Percentiles rank a stretch among this genome's conserved stretches.
Conservation (phyloP, 129 eudicot species). For the Flaveria sonorensis region DNA sequence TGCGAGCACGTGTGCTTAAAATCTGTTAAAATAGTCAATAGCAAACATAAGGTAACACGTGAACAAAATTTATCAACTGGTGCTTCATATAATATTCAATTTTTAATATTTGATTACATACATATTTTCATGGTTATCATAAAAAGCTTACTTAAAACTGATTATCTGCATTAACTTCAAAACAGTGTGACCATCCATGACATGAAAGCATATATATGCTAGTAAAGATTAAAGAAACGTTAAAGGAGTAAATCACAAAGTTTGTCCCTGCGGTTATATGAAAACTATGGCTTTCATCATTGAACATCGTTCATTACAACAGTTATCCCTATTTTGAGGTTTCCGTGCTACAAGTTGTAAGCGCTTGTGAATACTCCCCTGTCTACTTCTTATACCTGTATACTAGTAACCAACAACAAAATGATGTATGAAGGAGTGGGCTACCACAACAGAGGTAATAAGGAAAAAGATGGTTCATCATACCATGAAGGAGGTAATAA, state of each 20-base stretch:
- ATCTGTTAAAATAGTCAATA: conserved; percentile 33
- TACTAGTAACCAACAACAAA: neutral
- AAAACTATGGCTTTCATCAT: neutral
- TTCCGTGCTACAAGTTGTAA: too few relatives aligned
- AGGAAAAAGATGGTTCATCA: neutral
- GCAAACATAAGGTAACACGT: conserved; percentile 14
- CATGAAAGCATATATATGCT: neutral
- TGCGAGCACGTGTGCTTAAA: conserved; percentile 89
- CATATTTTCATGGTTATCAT: too few relatives aligned
- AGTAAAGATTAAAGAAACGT: neutral
- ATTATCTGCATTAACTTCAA: neutral
- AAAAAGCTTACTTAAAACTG: too few relatives aligned
- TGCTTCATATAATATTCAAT: too few relatives aligned
- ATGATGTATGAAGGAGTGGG: neutral
- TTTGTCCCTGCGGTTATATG: neutral
- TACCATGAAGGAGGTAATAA: neutral
- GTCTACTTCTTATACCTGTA: neutral
- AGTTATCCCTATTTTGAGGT: too few relatives aligned
- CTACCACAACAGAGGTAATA: neutral
- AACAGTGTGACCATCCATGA: neutral
- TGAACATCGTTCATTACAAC: neutral
- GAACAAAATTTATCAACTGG: neutral
- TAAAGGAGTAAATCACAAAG: conserved; percentile 3
- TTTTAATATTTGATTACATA: too few relatives aligned
- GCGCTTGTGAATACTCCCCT: too few relatives aligned